Percentiles rank a stretch among this genome's conserved stretches.
Evolutionary conservation across 306 rosid genomes (phyloP).

Genomic region (Vicia villosa): DNA sequence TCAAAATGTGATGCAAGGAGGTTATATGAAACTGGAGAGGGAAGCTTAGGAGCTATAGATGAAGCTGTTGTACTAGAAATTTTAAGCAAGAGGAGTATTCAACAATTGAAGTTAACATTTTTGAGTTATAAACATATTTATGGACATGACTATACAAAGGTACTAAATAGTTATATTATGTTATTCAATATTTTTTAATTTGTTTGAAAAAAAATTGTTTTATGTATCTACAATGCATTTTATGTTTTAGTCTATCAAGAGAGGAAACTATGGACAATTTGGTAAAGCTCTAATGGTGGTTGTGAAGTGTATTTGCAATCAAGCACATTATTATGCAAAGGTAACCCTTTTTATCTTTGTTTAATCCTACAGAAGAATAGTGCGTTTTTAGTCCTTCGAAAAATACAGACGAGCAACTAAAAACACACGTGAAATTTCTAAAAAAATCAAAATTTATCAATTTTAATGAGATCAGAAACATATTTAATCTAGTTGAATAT

Average conservation of each 20-base stretch:
- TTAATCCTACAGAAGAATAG: no score
- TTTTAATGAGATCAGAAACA: background rate
- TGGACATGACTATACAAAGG: constrained; percentile 74
- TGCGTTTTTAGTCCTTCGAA: background rate
- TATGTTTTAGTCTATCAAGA: constrained; percentile 52
- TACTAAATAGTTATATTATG: constrained; percentile 10
- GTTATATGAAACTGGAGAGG: constrained; percentile 68
- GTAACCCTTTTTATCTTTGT: constrained; percentile 26
- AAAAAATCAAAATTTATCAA: background rate
- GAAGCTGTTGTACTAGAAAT: constrained; percentile 69
- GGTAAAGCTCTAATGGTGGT: constrained; percentile 49
- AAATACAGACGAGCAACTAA: background rate
- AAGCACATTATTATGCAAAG: constrained; percentile 60
- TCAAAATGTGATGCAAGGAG: constrained; percentile 78
- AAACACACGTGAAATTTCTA: background rate
- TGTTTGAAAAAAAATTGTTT: constrained; percentile 7
- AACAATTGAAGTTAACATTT: constrained; percentile 66
- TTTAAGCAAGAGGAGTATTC: constrained; percentile 74
- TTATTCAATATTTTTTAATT: background rate
- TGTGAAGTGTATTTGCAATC: constrained; percentile 58
- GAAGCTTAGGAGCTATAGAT: constrained; percentile 50
- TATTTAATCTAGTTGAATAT: background rate
- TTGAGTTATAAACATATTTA: constrained; percentile 70
- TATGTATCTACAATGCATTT: background rate
- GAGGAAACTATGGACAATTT: constrained; percentile 50